Evolutionary conservation across 768 basidiomycete genomes (phyloP).

Genomic region (Myochromella boudieri): DNA sequence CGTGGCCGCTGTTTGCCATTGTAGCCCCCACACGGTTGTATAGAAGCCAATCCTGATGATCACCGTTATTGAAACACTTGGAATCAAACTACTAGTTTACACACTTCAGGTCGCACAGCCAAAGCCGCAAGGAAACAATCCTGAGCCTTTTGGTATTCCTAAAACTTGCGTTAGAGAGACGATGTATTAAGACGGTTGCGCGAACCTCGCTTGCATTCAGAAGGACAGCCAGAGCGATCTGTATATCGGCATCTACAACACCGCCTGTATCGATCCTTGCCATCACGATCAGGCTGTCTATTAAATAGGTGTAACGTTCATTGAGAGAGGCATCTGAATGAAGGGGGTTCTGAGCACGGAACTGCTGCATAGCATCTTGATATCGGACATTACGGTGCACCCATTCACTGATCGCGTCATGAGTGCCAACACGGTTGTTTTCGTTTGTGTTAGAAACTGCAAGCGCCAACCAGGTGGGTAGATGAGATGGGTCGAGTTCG

Average conservation of each 20-base stretch:
- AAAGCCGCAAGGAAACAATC: constrained; percentile 94
- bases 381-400: constrained; percentile 63
- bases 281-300: constrained; percentile 80
- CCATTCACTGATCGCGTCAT: constrained; percentile 86
- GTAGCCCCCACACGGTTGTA: constrained; percentile 95
- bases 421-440: constrained; percentile 68
- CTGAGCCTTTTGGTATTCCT: constrained; percentile 90
- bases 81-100: constrained; percentile 15
- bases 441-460: constrained; percentile 93
- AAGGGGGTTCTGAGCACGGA: constrained; percentile 32
- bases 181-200: background rate
- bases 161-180: constrained; percentile 6
- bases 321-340: constrained; percentile 26
- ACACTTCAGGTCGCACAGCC: constrained; percentile 82
- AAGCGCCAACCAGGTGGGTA: constrained; percentile 87
- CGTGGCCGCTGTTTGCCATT: constrained; percentile 83
- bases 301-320: constrained; percentile 53
- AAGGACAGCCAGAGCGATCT: constrained; percentile 90
- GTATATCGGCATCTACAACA: constrained; percentile 88
- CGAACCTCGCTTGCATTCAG: constrained; percentile 88
- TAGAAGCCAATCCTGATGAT: constrained; percentile 78
- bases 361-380: constrained; percentile 39
- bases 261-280: constrained; percentile 58
- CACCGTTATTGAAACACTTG: constrained; percentile 4
- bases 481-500: constrained; percentile 73